These are phyloP conservation scores for Aspergillus sp. DNA, from an alignment of 2,329 filamentous ascomycete species.

Conservation along the genomic window DNA sequence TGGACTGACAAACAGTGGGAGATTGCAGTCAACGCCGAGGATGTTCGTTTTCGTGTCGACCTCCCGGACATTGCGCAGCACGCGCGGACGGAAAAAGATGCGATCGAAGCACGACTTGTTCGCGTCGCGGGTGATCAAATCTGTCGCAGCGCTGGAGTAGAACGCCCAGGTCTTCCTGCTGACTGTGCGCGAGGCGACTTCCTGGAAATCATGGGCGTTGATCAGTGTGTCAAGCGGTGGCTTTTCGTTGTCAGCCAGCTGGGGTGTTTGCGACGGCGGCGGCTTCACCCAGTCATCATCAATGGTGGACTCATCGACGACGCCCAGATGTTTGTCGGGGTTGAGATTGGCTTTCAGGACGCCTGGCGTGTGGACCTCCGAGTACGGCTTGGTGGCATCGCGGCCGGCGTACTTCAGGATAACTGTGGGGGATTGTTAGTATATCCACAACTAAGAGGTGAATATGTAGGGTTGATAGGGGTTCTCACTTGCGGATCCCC, in stretches of 20 bases:
- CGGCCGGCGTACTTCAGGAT: slow-evolving; percentile 47
- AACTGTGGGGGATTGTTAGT: slow-evolving; percentile 24
- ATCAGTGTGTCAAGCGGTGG: slow-evolving; percentile 56
- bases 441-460: background rate
- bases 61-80: slow-evolving; percentile 56
- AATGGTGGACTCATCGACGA: slow-evolving; percentile 50
- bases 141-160: slow-evolving; percentile 65
- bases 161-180: slow-evolving; percentile 68
- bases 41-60: slow-evolving; percentile 55
- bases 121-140: slow-evolving; percentile 55
- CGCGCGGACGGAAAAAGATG: slow-evolving; percentile 60
- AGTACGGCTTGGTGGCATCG: slow-evolving; percentile 47
- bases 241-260: slow-evolving; percentile 36
- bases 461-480: background rate
- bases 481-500: slow-evolving; percentile 53
- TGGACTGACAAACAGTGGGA: slow-evolving; percentile 64
- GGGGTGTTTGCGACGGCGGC: slow-evolving; percentile 31
- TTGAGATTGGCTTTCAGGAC: slow-evolving; percentile 46
- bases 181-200: slow-evolving; percentile 55
- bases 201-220: slow-evolving; percentile 61
- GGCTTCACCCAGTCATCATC: slow-evolving; percentile 49
- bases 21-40: slow-evolving; percentile 51
- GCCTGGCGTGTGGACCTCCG: slow-evolving; percentile 47
- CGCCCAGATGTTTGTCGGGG: slow-evolving; percentile 49
- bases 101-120: slow-evolving; percentile 57